phyloP scores from a whole-genome alignment of 2,329 filamentous ascomycete genomes.

The Colletotrichum tofieldiae region DNA sequence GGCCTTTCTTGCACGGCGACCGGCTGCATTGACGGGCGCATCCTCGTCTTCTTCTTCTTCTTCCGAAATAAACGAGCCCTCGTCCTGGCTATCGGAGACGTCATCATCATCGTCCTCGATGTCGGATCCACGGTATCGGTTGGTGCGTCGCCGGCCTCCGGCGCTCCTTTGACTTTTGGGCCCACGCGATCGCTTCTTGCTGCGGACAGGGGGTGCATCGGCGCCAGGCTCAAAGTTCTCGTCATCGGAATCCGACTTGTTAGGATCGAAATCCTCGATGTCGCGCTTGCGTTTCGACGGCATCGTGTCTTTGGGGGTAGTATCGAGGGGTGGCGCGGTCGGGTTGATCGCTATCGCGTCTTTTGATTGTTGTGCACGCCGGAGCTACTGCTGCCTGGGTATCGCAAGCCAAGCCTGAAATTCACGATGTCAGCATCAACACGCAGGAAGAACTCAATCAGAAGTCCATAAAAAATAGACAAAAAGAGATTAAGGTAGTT shows the following conservation, averaged over 20 bases:
- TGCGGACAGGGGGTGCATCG: slow-evolving; percentile 60
- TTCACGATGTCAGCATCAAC: slow-evolving; percentile 4
- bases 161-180: slow-evolving; percentile 55
- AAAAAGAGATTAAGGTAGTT: not conserved
- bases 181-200: slow-evolving; percentile 54
- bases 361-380: slow-evolving; percentile 28
- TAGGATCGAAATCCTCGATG: slow-evolving; percentile 74
- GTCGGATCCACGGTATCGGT: slow-evolving; percentile 72
- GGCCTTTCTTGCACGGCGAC: slow-evolving; percentile 64
- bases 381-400: slow-evolving; percentile 22
- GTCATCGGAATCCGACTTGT: slow-evolving; percentile 77
- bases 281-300: slow-evolving; percentile 71
- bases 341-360: slow-evolving; percentile 18
- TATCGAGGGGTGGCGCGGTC: not conserved
- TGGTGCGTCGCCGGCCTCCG: slow-evolving; percentile 55
- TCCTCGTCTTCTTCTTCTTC: slow-evolving; percentile 58
- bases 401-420: slow-evolving; percentile 8
- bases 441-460: not conserved
- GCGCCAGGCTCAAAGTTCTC: slow-evolving; percentile 74
- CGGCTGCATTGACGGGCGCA: slow-evolving; percentile 62
- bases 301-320: slow-evolving; percentile 51
- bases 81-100: slow-evolving; percentile 67
- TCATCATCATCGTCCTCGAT: slow-evolving; percentile 74
- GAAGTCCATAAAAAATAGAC: too few species aligned
- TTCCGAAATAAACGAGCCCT: slow-evolving; percentile 64